A percentile compares a stretch with the other conserved stretches of the same genome.
Evolutionary conservation across 75 land plant species (phyloP).

Genomic region (Cryptomeria japonica): DNA sequence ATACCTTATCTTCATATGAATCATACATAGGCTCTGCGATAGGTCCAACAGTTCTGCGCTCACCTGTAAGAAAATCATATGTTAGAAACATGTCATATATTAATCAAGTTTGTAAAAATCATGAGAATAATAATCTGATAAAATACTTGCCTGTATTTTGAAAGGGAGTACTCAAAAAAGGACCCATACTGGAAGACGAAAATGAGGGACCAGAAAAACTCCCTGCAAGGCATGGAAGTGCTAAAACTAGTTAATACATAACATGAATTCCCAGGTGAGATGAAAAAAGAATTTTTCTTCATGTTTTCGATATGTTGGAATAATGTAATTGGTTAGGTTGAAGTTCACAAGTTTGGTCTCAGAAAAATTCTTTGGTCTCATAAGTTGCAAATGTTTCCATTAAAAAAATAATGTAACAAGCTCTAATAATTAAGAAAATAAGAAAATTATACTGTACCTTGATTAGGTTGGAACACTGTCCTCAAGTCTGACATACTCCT

Average conservation of each 20-base stretch:
- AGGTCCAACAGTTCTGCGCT: conserved; percentile 6
- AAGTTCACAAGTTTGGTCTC: background rate
- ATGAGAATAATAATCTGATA: background rate
- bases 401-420: background rate
- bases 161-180: background rate
- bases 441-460: background rate
- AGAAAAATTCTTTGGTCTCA: background rate
- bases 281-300: background rate
- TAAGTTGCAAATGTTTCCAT: background rate
- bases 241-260: background rate
- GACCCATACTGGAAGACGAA: background rate
- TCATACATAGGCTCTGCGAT: background rate
- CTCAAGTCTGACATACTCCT: background rate
- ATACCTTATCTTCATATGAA: conserved; percentile 10
- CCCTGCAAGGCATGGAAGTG: background rate
- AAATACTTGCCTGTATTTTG: conserved; percentile 1
- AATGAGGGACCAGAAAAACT: background rate
- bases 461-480: background rate
- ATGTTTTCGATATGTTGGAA: background rate
- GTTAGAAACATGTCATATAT: background rate
- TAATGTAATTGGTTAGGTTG: background rate
- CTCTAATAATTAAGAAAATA: background rate
- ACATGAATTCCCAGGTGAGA: background rate
- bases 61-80: conserved; percentile 6
- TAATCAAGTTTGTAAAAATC: background rate